Conservation (phyloP, 257 asterid genomes). For the Solanum clarkiae region DNA sequence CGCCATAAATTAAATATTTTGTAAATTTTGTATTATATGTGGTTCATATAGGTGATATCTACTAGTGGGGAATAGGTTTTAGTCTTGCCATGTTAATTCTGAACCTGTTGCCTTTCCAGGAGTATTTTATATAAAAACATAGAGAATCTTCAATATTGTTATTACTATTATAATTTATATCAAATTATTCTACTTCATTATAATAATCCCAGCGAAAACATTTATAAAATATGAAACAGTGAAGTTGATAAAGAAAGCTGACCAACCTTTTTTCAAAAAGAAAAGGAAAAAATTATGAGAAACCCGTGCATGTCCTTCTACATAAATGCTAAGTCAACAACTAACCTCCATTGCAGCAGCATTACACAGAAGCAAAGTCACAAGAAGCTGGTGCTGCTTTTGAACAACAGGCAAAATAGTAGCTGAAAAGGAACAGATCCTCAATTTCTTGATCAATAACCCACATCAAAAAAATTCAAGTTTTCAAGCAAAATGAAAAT, state of each 20-base stretch:
- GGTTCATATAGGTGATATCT: not conserved
- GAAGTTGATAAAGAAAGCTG: not conserved
- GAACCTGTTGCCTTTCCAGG: not conserved
- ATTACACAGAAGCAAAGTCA: slow-evolving; percentile 78
- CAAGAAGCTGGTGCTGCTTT: slow-evolving; percentile 99
- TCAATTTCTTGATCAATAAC: not conserved
- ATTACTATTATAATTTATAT: not conserved
- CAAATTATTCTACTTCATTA: not conserved
- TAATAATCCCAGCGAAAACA: not conserved
- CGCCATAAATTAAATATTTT: not conserved
- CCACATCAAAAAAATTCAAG: not conserved
- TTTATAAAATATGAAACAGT: not conserved
- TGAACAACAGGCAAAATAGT: slow-evolving; percentile 79
- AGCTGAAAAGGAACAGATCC: slow-evolving; percentile 28
- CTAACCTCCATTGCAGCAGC: slow-evolving; percentile 97
- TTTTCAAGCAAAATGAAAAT: not conserved
- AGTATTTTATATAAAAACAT: not conserved
- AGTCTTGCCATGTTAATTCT: not conserved
- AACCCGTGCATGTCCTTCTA: not conserved
- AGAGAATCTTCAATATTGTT: not conserved
- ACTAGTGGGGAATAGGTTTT: not conserved
- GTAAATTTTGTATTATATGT: not conserved
- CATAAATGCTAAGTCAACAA: not conserved
- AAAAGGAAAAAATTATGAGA: not conserved
- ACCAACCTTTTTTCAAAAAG: not conserved